Evolutionary conservation across 768 basidiomycete species (phyloP), one percentile per base, ranked within the genome.

Genomic region (Trichaptum fuscoviolaceum): DNA sequence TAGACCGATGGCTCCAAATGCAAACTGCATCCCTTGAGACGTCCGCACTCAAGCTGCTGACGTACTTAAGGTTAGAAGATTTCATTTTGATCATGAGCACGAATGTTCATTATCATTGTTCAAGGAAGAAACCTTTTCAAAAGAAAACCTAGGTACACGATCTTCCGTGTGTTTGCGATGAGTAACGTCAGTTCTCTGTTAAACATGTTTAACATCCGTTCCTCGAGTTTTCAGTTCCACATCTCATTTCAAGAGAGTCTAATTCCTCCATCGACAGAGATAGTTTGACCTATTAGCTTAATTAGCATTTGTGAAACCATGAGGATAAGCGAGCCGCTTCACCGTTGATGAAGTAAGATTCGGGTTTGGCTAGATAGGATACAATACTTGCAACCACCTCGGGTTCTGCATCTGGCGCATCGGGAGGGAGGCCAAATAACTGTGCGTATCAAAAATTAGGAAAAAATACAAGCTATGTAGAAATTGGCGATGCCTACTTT

Each of bases 321-420:
- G 3, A 20, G 42, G 42, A 12, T 20, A 52, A 2, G 15, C 20
- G 20, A 52, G 20, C 42, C 42, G 15, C 42, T 12, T 23, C 42
- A 66, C 69, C 69, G 7, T 66, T 70, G 63, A 70, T 63, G 63
- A 66, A 70, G 61, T 63, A 66, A 3, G 70, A 35, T 57, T 69
- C 70, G n/a, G 70, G 68, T 24, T 69, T 69, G 26, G 59, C 67
- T 10, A 70, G 24, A 65, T 68, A 70, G 10, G 66, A 63, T 17
- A 70, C 66, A 9, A 69, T 24, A 12, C 66, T 65, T n/a, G 65
- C 58, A 20, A 70, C 63, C 20, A 63, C 64, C 10, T 66, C 57
- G 17, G 69, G 67, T 15, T 26, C 62, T 12, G 62, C 70, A 9
- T 30, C 42, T 30, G 67, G 64, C 18, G 30, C 64, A 52, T 58